A percentile compares a stretch with the other conserved stretches of the same genome.
phyloP scores from a whole-genome alignment of 2,329 filamentous ascomycete species.

The Fusarium gaditjirri region DNA sequence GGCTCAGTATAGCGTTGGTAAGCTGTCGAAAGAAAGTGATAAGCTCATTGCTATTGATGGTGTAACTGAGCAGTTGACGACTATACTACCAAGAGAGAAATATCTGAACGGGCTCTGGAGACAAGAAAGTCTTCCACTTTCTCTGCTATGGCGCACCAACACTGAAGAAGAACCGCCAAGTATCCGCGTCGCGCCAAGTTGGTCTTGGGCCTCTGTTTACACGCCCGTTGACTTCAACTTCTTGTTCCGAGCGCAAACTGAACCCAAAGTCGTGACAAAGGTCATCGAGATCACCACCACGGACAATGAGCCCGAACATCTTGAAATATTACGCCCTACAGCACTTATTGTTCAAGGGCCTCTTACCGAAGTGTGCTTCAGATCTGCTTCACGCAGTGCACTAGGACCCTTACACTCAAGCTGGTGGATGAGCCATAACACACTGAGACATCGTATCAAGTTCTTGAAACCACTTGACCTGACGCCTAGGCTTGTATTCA shows the following conservation, averaged over 20 bases:
- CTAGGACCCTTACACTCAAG: not conserved
- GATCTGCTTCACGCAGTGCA: not conserved
- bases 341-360: not conserved
- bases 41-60: slow-evolving; percentile 7
- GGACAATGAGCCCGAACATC: not conserved
- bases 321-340: not conserved
- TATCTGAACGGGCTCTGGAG: slow-evolving; percentile 4
- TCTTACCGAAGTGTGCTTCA: not conserved
- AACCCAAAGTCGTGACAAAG: not conserved
- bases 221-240: not conserved
- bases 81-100: not conserved
- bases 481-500: not conserved
- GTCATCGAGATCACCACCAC: not conserved
- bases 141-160: not conserved
- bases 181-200: not conserved
- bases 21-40: not conserved
- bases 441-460: not conserved
- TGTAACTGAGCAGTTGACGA: not conserved
- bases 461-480: not conserved
- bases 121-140: not conserved
- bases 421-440: not conserved
- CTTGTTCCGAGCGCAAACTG: not conserved
- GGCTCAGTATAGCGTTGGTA: not conserved
- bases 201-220: slow-evolving; percentile 9
- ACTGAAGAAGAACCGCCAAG: not conserved